Base-by-base conservation (phyloP, 768 basidiomycete species). In the Rhodotorula sphaerocarpa region DNA sequence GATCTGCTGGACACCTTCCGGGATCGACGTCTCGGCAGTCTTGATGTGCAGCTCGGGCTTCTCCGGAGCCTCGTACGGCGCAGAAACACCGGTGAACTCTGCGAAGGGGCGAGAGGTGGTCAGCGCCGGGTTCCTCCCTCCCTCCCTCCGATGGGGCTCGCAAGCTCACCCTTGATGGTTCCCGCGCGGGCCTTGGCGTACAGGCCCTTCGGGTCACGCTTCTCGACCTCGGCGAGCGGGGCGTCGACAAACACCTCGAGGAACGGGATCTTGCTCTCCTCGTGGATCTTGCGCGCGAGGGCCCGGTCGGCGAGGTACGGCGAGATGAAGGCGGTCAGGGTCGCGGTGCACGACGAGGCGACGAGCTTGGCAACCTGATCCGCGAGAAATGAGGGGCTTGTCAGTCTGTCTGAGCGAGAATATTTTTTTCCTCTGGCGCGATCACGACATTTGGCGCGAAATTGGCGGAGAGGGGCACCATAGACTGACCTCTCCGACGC, bases 61-160 rank as follows among this genome's bases (percentile, higher is more conserved):
- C 59, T 80, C 79, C 23, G 95, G 95, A 9, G 84, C 82, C 76
- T 97, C 95, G 75, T 97, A 97, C 23, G 95, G 95, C 9, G 95
- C 90, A 27, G 90, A 92, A 74, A 97, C 86, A 11, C 95, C 95
- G 50, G 95, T 97, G 77, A 99, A 99, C 58, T 97, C 95, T 97
- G 72, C 5, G 5, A 20, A n/a, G n/a, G 33, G 25, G 30, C 18
- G 27, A 34, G 18, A 34, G 23, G 18, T n/a, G n/a, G n/a, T n/a
- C n/a, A n/a, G n/a, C n/a, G n/a, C n/a, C n/a, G n/a, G n/a, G n/a
- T n/a, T n/a, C n/a, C n/a, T n/a, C n/a, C n/a, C n/a, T n/a, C n/a
- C n/a, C n/a, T n/a, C n/a, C n/a, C n/a, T n/a, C n/a, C n/a, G n/a
- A n/a, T n/a, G n/a, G n/a, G n/a, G n/a, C n/a, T n/a, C n/a, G n/a